These are phyloP conservation scores for Symbiodinium natans DNA, from an alignment of 73 alveolate species.

Conservation along the genomic window DNA sequence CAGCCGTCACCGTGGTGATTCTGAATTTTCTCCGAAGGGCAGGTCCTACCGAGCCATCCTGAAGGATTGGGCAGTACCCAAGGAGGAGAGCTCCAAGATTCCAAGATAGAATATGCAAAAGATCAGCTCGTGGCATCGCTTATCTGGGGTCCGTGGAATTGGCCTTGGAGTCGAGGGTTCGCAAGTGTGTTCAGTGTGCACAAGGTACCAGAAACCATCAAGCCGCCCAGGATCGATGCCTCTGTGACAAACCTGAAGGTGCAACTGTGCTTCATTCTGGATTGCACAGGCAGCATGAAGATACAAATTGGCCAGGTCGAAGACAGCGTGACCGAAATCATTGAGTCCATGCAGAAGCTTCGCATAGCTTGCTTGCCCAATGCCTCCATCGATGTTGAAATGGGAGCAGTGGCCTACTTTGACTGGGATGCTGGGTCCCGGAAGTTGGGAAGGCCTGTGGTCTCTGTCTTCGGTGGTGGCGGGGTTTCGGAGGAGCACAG, in stretches of 20 bases:
- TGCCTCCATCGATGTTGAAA: constrained; percentile 33
- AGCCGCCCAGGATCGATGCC: too few species aligned
- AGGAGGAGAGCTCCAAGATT: constrained; percentile 22
- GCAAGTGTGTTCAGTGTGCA: too few species aligned
- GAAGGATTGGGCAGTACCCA: constrained; percentile 30
- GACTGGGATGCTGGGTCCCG: constrained; percentile 27
- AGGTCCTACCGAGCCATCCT: constrained; percentile 32
- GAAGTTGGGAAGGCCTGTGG: constrained; percentile 27
- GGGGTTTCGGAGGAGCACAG: constrained; percentile 12
- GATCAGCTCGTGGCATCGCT: constrained; percentile 1
- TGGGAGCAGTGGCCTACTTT: constrained; percentile 20
- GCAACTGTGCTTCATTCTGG: too few species aligned
- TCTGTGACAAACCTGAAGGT: too few species aligned
- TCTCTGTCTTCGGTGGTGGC: constrained; percentile 24
- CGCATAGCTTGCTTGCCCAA: constrained; percentile 6
- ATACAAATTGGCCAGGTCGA: constrained; percentile 21
- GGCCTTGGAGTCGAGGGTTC: constrained; percentile 35
- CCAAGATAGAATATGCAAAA: constrained; percentile 16
- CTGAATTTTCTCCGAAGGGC: constrained; percentile 3
- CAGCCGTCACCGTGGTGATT: neutral
- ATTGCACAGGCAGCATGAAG: too few species aligned
- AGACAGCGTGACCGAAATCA: constrained; percentile 13
- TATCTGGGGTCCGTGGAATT: constrained; percentile 31
- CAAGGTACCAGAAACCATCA: too few species aligned
- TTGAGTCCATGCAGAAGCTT: constrained; percentile 1